Percentiles rank a stretch among this genome's conserved stretches.
phyloP scores from a whole-genome alignment of 2,329 filamentous ascomycete genomes.

The Fusarium pseudonygamai region DNA sequence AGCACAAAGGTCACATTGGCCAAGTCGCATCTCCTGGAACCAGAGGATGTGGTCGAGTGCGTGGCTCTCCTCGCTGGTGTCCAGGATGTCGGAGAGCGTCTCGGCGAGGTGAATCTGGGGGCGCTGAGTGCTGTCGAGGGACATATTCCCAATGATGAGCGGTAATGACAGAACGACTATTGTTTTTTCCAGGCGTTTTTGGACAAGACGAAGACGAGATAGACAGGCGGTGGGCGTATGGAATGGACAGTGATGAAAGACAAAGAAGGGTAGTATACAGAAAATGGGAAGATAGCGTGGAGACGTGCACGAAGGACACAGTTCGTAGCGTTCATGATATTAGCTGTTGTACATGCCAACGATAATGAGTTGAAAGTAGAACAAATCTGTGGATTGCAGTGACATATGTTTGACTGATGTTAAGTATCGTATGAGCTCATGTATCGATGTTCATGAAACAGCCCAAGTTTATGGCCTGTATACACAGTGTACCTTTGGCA shows the following conservation, averaged over 20 bases:
- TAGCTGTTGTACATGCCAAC: conserved; percentile 16
- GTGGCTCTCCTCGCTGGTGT: conserved; percentile 65
- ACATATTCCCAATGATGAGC: conserved; percentile 53
- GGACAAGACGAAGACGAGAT: conserved; percentile 34
- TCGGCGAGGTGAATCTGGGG: conserved; percentile 65
- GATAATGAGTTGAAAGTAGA: conserved; percentile 14
- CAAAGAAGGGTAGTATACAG: conserved; percentile 13
- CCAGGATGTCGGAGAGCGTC: conserved; percentile 49
- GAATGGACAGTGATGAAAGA: conserved; percentile 5
- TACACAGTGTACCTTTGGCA: neutral
- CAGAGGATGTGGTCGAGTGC: conserved; percentile 83
- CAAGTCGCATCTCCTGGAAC: conserved; percentile 89
- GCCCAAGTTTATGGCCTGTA: neutral
- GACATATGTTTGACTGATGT: neutral
- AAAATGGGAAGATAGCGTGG: conserved; percentile 13
- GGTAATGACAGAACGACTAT: conserved; percentile 26
- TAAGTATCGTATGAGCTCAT: neutral
- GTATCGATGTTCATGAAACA: neutral
- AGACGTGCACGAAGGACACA: neutral
- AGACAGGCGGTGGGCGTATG: conserved; percentile 35
- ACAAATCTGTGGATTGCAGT: neutral
- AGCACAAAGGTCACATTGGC: conserved; percentile 93
- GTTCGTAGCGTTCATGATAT: conserved; percentile 14
- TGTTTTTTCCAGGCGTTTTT: conserved; percentile 40
- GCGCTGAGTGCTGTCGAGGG: conserved; percentile 64